Evolutionary conservation across 306 rosid genomes (phyloP).

Genomic region (Malus fusca): DNA sequence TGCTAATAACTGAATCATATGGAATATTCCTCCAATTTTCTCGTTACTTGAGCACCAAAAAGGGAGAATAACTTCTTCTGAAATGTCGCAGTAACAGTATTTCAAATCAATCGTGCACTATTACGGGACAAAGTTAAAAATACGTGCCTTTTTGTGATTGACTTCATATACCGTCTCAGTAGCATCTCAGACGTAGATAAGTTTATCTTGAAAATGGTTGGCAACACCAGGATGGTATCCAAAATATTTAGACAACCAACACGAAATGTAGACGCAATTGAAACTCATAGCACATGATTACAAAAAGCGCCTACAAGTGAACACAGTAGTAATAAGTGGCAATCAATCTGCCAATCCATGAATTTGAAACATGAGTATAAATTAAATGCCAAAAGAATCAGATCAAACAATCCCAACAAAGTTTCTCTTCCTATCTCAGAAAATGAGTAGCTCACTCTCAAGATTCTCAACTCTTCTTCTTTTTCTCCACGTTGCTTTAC

Average conservation of each 20-base stretch:
- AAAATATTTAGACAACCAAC: background rate
- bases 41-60: background rate
- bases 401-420: background rate
- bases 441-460: background rate
- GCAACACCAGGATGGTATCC: background rate
- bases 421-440: background rate
- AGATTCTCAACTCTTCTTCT: background rate
- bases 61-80: no score
- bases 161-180: no score
- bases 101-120: no score
- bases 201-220: background rate
- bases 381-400: background rate
- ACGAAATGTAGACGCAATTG: constrained; percentile 4
- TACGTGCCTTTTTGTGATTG: no score
- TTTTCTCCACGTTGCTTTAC: background rate
- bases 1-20: background rate
- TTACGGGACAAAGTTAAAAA: no score
- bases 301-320: background rate
- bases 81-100: rapidly evolving
- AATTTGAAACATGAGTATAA: background rate
- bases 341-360: background rate
- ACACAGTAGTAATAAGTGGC: background rate
- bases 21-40: background rate
- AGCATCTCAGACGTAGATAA: no score
- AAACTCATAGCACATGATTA: constrained; percentile 1